Evolutionary conservation across 768 basidiomycete genomes (phyloP).

Genomic region (Boletus speciosus): DNA sequence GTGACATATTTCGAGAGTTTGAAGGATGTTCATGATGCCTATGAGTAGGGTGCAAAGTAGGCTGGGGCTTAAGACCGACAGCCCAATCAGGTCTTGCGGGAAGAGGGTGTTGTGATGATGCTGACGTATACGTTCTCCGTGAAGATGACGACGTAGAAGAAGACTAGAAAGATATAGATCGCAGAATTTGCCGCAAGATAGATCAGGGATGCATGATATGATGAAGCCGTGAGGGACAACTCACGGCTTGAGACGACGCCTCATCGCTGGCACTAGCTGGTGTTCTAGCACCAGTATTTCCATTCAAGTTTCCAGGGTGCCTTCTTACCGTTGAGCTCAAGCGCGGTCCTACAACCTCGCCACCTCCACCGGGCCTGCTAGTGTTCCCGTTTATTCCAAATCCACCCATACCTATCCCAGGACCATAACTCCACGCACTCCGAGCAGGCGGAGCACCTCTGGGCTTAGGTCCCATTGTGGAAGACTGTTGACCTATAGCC

Average conservation of each 20-base stretch:
- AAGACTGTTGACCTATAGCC: slow-evolving; percentile 30
- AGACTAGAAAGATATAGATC: slow-evolving; percentile 44
- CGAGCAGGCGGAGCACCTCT: slow-evolving; percentile 41
- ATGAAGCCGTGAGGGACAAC: slow-evolving; percentile 30
- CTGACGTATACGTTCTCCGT: slow-evolving; percentile 70
- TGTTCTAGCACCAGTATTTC: slow-evolving; percentile 54
- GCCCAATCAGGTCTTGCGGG: slow-evolving; percentile 89
- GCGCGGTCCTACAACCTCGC: slow-evolving; percentile 62
- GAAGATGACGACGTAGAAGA: slow-evolving; percentile 82
- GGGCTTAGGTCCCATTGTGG: slow-evolving; percentile 23
- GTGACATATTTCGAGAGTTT: slow-evolving; percentile 38
- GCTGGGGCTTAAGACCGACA: slow-evolving; percentile 75
- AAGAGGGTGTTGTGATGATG: slow-evolving; percentile 71
- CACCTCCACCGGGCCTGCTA: slow-evolving; percentile 26
- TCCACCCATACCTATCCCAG: slow-evolving; percentile 53
- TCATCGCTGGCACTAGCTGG: slow-evolving; percentile 70
- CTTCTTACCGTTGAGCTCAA: slow-evolving; percentile 51
- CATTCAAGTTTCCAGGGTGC: slow-evolving; percentile 46
- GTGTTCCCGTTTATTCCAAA: slow-evolving; percentile 30
- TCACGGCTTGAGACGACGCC: slow-evolving; percentile 70
- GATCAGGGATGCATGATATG: neutral
- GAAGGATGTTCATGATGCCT: slow-evolving; percentile 53
- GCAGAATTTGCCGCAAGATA: slow-evolving; percentile 3
- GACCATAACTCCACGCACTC: slow-evolving; percentile 68
- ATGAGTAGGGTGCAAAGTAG: slow-evolving; percentile 53